A percentile compares a stretch with the other conserved stretches of the same genome.
Conservation (phyloP, 139 green algal species). For the Chlamydomonas incerta region DNA sequence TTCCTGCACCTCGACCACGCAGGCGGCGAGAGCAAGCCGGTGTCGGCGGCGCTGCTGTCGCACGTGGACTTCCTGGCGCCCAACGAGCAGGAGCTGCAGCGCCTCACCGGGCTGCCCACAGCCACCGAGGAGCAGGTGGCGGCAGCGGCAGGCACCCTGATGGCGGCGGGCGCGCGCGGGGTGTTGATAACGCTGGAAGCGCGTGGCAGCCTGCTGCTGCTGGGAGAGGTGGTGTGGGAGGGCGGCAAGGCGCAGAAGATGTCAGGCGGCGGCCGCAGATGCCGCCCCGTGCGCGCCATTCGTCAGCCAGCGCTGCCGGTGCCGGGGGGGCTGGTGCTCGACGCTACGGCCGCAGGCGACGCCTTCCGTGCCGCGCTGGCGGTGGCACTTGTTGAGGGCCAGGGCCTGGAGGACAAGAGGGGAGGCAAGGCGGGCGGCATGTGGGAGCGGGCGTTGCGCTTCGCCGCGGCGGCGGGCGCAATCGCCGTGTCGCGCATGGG, state of each 20-base stretch:
- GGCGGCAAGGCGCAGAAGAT: no score
- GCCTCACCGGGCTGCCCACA: slow-evolving; percentile 57
- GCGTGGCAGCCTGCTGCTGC: slow-evolving; percentile 66
- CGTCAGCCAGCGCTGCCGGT: slow-evolving; percentile 51
- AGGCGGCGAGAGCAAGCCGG: slow-evolving; percentile 65
- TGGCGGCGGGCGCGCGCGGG: slow-evolving; percentile 42
- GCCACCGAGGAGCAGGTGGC: slow-evolving; percentile 51
- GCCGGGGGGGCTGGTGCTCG: slow-evolving; percentile 55
- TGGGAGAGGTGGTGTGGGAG: not conserved
- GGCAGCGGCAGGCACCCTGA: slow-evolving; percentile 52
- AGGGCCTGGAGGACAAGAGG: not conserved
- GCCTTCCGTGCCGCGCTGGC: slow-evolving; percentile 77
- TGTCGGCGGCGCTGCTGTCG: slow-evolving; percentile 52
- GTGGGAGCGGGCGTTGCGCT: slow-evolving; percentile 40
- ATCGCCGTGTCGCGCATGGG: slow-evolving; percentile 64
- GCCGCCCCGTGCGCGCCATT: not conserved
- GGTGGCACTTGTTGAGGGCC: slow-evolving; percentile 67
- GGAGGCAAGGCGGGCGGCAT: not conserved
- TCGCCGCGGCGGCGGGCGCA: slow-evolving; percentile 64
- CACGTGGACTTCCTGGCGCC: slow-evolving; percentile 62
- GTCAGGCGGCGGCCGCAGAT: not conserved
- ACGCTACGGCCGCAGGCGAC: slow-evolving; percentile 73
- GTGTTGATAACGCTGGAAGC: slow-evolving; percentile 75
- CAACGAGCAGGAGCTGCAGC: slow-evolving; percentile 76
- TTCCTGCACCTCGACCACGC: no score